Evolutionary conservation across 345 rosid genomes (phyloP).

Genomic region (Raphanus sativus): DNA sequence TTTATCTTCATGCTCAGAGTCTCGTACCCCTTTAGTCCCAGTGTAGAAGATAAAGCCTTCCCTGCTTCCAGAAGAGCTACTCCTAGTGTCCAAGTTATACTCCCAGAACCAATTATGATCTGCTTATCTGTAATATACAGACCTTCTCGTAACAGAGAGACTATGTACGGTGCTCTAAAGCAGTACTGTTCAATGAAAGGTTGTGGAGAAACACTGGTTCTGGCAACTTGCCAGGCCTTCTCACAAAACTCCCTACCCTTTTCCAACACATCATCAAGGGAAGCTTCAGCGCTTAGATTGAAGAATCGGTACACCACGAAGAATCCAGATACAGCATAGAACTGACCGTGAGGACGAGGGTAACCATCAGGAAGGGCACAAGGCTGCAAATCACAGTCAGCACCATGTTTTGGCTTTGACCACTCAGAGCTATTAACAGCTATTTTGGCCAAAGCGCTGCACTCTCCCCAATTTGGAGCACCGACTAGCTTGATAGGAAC

Average conservation of each 20-base stretch:
- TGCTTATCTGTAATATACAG: conserved; percentile 79
- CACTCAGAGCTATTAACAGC: conserved; percentile 90
- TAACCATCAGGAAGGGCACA: conserved; percentile 76
- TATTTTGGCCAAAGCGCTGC: conserved; percentile 73
- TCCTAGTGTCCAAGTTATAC: conserved; percentile 98
- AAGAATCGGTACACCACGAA: conserved; percentile 89
- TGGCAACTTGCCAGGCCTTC: conserved; percentile 77
- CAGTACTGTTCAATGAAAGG: conserved; percentile 99
- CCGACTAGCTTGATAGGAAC: conserved; percentile 67
- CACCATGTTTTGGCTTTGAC: conserved; percentile 59
- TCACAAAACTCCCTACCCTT: conserved; percentile 87
- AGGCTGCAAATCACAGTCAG: conserved; percentile 89
- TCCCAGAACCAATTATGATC: conserved; percentile 82
- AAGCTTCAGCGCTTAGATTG: conserved; percentile 74
- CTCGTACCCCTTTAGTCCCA: conserved; percentile 60
- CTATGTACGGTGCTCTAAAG: conserved; percentile 94
- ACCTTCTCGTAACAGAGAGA: conserved; percentile 81
- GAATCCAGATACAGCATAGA: conserved; percentile 92
- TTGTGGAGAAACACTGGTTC: conserved; percentile 81
- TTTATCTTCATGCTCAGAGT: conserved; percentile 64
- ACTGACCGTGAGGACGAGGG: conserved; percentile 87
- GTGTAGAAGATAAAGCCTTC: conserved; percentile 61
- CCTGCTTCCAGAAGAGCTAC: conserved; percentile 92
- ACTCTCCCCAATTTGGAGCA: conserved; percentile 83
- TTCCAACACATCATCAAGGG: conserved; percentile 89